Evolutionary conservation across 148 eudicot genomes (phyloP).

Genomic region (Persicaria tinctoria): DNA sequence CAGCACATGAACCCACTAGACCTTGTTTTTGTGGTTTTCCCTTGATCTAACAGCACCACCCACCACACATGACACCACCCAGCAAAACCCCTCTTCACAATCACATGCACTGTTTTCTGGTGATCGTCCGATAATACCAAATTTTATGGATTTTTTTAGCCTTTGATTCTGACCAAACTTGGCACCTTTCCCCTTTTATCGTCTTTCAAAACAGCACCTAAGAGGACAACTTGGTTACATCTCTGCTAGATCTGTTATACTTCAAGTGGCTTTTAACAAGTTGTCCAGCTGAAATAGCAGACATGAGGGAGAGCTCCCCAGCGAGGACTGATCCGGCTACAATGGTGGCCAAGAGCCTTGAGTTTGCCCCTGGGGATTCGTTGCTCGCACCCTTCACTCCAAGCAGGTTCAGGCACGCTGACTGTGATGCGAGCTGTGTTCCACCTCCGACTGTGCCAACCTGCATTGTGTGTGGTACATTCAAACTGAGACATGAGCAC

Average conservation of each 20-base stretch:
- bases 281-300: constrained; percentile 80
- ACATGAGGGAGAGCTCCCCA: constrained; percentile 85
- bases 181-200: neutral
- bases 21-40: neutral
- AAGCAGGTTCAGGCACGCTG: constrained; percentile 75
- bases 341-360: constrained; percentile 62
- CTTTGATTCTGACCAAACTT: neutral
- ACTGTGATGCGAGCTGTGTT: constrained; percentile 68
- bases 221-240: constrained; percentile 31
- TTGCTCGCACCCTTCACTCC: constrained; percentile 74
- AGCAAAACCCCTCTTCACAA: neutral
- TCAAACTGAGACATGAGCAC: neutral
- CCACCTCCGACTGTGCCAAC: constrained; percentile 92
- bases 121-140: neutral
- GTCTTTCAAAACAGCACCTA: neutral
- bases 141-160: neutral
- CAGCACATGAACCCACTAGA: neutral
- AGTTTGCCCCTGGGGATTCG: constrained; percentile 61
- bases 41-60: neutral
- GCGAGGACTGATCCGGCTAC: constrained; percentile 82
- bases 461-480: constrained; percentile 18
- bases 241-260: constrained; percentile 64
- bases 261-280: constrained; percentile 84
- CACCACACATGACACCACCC: neutral
- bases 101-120: neutral